phyloP scores from a whole-genome alignment of 1,139 yeast species.

The Sugiyamaella paludigena region DNA sequence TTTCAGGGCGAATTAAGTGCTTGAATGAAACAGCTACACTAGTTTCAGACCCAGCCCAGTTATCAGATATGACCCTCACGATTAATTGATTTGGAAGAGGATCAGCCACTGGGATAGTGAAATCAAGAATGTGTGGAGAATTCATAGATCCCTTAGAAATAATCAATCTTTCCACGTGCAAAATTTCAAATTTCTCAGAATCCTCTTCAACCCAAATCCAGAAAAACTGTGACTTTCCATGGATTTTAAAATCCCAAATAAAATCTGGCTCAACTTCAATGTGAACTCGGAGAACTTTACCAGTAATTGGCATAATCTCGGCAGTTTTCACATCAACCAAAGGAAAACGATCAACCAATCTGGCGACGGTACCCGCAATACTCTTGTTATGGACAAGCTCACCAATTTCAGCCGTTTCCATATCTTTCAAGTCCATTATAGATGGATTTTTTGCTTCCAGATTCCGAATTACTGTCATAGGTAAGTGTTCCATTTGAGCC shows the following conservation, averaged over 20 bases:
- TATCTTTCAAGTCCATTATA: conserved; percentile 69
- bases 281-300: conserved; percentile 80
- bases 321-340: conserved; percentile 61
- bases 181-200: conserved; percentile 58
- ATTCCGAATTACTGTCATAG: conserved; percentile 60
- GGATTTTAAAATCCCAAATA: conserved; percentile 76
- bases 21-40: conserved; percentile 81
- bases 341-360: conserved; percentile 71
- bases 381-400: conserved; percentile 79
- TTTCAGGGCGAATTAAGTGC: conserved; percentile 68
- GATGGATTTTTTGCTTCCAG: conserved; percentile 64
- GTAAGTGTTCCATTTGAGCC: conserved; percentile 44
- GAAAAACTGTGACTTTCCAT: conserved; percentile 85
- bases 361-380: conserved; percentile 64
- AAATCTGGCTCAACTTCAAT: conserved; percentile 71
- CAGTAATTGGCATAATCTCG: conserved; percentile 87
- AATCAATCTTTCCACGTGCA: conserved; percentile 81
- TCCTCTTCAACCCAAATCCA: conserved; percentile 94
- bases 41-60: conserved; percentile 87
- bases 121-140: conserved; percentile 71
- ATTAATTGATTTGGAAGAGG: conserved; percentile 88
- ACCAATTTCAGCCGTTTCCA: conserved; percentile 76
- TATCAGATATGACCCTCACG: conserved; percentile 74
- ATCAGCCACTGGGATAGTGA: conserved; percentile 85
- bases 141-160: conserved; percentile 58